Evolutionary conservation across 2,329 filamentous ascomycete genomes (phyloP).

Genomic region (Cladosporium cucumerinum): DNA sequence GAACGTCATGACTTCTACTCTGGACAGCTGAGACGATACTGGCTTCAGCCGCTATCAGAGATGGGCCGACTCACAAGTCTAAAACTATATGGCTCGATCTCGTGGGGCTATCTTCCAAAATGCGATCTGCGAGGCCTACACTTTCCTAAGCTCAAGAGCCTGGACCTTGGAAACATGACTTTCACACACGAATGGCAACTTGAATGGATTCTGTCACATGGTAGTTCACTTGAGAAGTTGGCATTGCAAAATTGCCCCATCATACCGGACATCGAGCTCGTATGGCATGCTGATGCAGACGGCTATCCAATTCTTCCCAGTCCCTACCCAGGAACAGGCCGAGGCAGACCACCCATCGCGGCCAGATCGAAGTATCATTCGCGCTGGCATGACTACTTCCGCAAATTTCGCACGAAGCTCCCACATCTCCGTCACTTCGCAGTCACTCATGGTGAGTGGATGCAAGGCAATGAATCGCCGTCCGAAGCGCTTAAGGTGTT

Average conservation of each 20-base stretch:
- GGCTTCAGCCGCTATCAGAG: constrained; percentile 25
- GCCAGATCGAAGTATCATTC: not conserved
- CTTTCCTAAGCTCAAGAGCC: constrained; percentile 41
- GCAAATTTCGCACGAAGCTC: not conserved
- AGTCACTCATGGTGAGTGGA: constrained; percentile 5
- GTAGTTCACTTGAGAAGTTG: constrained; percentile 39
- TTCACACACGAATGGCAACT: constrained; percentile 48
- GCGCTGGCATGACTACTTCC: constrained; percentile 19
- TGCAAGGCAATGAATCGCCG: not conserved
- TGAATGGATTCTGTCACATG: constrained; percentile 45
- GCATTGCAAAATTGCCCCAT: constrained; percentile 43
- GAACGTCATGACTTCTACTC: constrained; percentile 26
- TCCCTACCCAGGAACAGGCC: not conserved
- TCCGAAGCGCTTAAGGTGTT: not conserved
- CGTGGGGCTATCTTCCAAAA: constrained; percentile 43
- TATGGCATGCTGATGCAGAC: not conserved
- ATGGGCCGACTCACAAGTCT: constrained; percentile 34
- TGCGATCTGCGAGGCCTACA: constrained; percentile 35
- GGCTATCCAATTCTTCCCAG: not conserved
- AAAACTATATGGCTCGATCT: constrained; percentile 38
- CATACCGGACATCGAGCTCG: not conserved
- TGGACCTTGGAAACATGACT: constrained; percentile 42
- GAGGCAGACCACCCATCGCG: not conserved
- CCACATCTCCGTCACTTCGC: constrained; percentile 16
- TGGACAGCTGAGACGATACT: constrained; percentile 20